phyloP scores from a whole-genome alignment of 495 filamentous ascomycete genomes.

The Neurospora intermedia region DNA sequence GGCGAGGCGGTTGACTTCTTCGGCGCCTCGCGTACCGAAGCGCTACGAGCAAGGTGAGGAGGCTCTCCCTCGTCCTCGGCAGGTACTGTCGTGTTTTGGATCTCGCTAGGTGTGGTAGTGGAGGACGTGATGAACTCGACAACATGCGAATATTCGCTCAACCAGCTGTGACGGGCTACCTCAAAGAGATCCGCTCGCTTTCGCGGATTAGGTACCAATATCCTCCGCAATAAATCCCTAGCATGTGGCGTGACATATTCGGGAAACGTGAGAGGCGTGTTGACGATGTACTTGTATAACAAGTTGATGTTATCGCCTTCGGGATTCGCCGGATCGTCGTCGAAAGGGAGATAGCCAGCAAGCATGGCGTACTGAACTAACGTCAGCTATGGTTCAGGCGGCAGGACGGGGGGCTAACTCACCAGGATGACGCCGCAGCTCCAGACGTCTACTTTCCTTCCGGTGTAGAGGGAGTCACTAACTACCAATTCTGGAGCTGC shows the following conservation, averaged over 20 bases:
- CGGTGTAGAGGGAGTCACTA: conserved; percentile 94
- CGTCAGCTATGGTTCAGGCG: neutral
- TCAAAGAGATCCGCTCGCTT: conserved; percentile 96
- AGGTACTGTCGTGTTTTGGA: conserved; percentile 66
- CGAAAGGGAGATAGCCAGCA: conserved; percentile 96
- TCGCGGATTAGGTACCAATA: conserved; percentile 91
- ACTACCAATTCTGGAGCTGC: conserved; percentile 96
- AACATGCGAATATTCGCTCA: conserved; percentile 89
- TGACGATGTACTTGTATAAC: conserved; percentile 98
- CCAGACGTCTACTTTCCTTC: conserved; percentile 97
- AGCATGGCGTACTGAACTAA: conserved; percentile 89
- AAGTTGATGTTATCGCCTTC: conserved; percentile 99
- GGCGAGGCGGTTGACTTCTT: conserved; percentile 50
- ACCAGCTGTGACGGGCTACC: conserved; percentile 95
- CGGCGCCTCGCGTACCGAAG: conserved; percentile 80
- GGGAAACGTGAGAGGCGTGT: conserved; percentile 91
- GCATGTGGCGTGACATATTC: conserved; percentile 99
- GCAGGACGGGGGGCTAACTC: conserved; percentile 29
- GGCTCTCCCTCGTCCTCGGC: conserved; percentile 52
- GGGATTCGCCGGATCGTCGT: conserved; percentile 96
- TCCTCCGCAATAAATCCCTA: conserved; percentile 80
- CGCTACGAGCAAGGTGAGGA: conserved; percentile 65
- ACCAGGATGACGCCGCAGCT: conserved; percentile 98
- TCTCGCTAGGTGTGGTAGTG: conserved; percentile 78
- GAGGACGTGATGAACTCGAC: conserved; percentile 94